Percentiles rank a stretch among this genome's conserved stretches.
Evolutionary conservation across 148 eudicot genomes (phyloP).

Genomic region (Rhododendron griersonianum): DNA sequence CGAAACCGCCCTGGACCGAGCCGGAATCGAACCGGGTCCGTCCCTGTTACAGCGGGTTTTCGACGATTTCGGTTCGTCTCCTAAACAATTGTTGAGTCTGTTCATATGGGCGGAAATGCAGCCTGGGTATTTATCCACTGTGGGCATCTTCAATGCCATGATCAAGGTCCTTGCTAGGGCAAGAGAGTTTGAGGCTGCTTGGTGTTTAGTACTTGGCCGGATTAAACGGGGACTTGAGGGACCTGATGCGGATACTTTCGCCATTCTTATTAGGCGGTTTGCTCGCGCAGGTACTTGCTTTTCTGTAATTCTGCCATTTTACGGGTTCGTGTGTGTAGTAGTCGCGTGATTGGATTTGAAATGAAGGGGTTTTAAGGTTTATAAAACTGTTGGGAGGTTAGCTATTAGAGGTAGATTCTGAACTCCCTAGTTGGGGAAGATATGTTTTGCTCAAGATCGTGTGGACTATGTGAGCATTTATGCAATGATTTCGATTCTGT

Average conservation of each 20-base stretch:
- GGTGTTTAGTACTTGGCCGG: conserved; percentile 38
- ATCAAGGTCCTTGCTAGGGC: conserved; percentile 54
- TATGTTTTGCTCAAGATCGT: background rate
- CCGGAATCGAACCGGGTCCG: conserved; percentile 27
- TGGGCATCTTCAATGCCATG: conserved; percentile 48
- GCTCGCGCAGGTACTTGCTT: conserved; percentile 45
- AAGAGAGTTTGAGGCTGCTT: conserved; percentile 53
- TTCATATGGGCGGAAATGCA: conserved; percentile 61
- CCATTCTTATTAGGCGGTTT: conserved; percentile 58
- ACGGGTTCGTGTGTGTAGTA: background rate
- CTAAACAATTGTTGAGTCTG: conserved; percentile 39
- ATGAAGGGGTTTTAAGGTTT: background rate
- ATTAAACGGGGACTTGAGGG: conserved; percentile 25
- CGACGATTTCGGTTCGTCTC: conserved; percentile 43
- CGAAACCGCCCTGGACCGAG: conserved; percentile 32
- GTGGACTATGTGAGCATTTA: background rate
- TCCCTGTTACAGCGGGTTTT: conserved; percentile 36
- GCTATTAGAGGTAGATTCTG: background rate
- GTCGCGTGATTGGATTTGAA: background rate
- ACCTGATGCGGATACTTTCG: conserved; percentile 41
- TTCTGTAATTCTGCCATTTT: background rate
- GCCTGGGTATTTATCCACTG: conserved; percentile 27
- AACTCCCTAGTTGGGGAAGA: background rate
- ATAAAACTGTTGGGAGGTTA: background rate
- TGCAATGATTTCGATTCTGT: background rate